phyloP scores from a whole-genome alignment of 306 rosid genomes.

The Lablab purpureus region DNA sequence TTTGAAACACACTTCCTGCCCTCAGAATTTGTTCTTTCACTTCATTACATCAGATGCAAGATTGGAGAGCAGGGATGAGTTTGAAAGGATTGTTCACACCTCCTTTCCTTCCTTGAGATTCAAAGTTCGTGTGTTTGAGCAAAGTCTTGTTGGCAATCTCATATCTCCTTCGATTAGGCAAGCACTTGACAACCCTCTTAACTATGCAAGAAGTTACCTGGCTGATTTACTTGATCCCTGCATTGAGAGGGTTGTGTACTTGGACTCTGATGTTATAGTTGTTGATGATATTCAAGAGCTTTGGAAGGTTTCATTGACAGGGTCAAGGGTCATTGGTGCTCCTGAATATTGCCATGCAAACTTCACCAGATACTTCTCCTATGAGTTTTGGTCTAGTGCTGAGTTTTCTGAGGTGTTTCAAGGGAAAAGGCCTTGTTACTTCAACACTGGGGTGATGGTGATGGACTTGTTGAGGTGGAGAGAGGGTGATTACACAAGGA shows the following conservation, averaged over 20 bases:
- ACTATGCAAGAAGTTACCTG: slow-evolving; percentile 90
- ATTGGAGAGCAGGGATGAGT: slow-evolving; percentile 41
- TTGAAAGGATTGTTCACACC: slow-evolving; percentile 50
- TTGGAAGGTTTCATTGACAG: slow-evolving; percentile 61
- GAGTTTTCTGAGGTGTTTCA: slow-evolving; percentile 58
- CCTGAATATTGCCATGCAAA: slow-evolving; percentile 87
- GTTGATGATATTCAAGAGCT: slow-evolving; percentile 78
- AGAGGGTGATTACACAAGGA: slow-evolving; percentile 67
- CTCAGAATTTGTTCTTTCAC: slow-evolving; percentile 79
- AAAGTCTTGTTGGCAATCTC: slow-evolving; percentile 58
- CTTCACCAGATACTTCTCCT: slow-evolving; percentile 75
- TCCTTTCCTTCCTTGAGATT: slow-evolving; percentile 74
- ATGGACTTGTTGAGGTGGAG: slow-evolving; percentile 86
- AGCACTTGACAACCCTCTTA: slow-evolving; percentile 84
- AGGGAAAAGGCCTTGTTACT: slow-evolving; percentile 75
- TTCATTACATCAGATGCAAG: slow-evolving; percentile 80
- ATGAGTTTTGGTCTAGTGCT: slow-evolving; percentile 70
- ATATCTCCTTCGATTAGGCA: slow-evolving; percentile 81
- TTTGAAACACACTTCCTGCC: slow-evolving; percentile 80
- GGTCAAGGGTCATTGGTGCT: slow-evolving; percentile 74
- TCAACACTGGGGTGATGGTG: slow-evolving; percentile 96
- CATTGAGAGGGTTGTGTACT: slow-evolving; percentile 76
- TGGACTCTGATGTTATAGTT: slow-evolving; percentile 86
- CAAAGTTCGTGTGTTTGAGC: slow-evolving; percentile 63
- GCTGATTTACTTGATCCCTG: slow-evolving; percentile 79